Evolutionary conservation across 441 rosid genomes (phyloP), one percentile per base, ranked within the genome.

Genomic region (Brassica balearica): DNA sequence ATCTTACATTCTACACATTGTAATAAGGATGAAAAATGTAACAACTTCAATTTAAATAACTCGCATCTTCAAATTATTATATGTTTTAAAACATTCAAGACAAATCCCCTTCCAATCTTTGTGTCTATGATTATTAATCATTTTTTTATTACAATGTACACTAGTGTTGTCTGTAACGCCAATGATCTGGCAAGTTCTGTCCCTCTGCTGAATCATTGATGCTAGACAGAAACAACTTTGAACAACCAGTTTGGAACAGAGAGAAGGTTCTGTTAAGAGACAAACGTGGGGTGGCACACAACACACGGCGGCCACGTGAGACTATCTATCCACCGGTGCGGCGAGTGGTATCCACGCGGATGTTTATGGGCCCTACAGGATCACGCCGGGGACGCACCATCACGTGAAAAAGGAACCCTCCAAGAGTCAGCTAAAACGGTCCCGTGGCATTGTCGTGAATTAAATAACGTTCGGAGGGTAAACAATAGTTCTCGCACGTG

Each of bases 161-260:
- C 7, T 55, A 58, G 79, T 69, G 55, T 41, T 62, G 55, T 69
- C 78, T 62, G 71, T 34, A 66, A 67, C 71, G 53, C 27, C 17
- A 27, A 69, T 75, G 80, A 65, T 12, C 79, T 80, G 82, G 69
- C 72, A 65, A 80, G 80, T 75, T 75, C 63, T 74, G 82, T 80
- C 79, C 20, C 43, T 12, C 34, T 23, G 46, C 15, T 34, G 32
- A 64, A 61, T 61, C 43, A 61, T 41, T 79, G 71, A 73, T 79
- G 79, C 27, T 69, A 12, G 72, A 80, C 72, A 75, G 68, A 70
- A 80, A 70, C 76, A 75, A 76, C 73, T 65, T 65, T 59, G 56
- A 75, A 80, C 82, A 71, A 80, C 76, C 82, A 75, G 76, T 75
- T 75, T 75, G 82, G 71, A 80, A 75, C 59, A 69, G 79, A 63